Conservation (phyloP, 306 rosid genomes). For the Vachellia collinsii region DNA sequence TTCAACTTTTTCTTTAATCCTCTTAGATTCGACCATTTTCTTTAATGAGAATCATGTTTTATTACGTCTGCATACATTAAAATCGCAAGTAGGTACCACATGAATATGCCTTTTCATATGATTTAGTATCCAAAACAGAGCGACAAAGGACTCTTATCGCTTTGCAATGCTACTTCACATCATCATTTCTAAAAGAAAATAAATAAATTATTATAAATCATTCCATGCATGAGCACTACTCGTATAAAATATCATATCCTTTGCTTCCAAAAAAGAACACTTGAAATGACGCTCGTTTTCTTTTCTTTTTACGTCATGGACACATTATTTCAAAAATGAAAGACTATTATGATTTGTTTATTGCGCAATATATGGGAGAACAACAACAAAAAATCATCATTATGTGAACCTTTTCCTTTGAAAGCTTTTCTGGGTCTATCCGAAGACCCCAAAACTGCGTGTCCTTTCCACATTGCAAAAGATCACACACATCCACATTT, state of each 20-base stretch:
- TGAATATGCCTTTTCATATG: constrained; percentile 24
- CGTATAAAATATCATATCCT: constrained; percentile 26
- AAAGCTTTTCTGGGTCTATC: neutral
- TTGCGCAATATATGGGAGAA: neutral
- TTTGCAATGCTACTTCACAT: neutral
- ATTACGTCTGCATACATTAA: neutral
- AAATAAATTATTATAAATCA: neutral
- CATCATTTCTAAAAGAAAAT: neutral
- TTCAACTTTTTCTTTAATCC: constrained; percentile 23
- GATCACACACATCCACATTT: neutral
- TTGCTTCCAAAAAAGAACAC: neutral
- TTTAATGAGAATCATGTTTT: neutral
- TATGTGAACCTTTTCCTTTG: neutral
- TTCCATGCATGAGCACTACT: constrained; percentile 17
- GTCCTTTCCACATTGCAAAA: neutral
- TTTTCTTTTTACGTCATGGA: constrained; percentile 1
- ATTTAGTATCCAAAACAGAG: constrained; percentile 23
- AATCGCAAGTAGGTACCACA: constrained; percentile 28
- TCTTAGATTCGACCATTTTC: neutral
- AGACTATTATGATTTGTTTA: neutral
- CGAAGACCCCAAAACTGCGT: neutral
- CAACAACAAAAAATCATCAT: neutral
- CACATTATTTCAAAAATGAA: neutral
- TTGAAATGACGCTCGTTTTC: constrained; percentile 4
- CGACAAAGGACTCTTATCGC: constrained; percentile 1